These are phyloP conservation scores for Tremella fuciformis DNA, from an alignment of 768 basidiomycete species.

Conservation along the genomic window DNA sequence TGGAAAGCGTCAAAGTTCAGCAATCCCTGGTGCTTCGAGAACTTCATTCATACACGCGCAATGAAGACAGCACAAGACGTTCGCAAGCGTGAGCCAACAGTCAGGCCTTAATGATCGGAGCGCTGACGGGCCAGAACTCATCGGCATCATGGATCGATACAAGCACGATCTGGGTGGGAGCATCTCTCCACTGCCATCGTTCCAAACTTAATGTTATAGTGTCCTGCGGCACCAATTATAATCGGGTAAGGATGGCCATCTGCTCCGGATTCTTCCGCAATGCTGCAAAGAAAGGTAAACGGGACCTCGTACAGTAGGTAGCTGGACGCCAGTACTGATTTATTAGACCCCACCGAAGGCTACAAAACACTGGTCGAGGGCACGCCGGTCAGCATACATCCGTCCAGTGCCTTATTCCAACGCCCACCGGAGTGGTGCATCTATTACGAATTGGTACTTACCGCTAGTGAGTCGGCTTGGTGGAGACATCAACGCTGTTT, in stretches of 20 bases:
- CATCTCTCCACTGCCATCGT: not conserved
- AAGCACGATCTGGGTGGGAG: constrained; percentile 76
- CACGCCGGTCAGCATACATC: constrained; percentile 98
- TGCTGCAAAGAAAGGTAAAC: constrained; percentile 86
- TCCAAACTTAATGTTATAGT: constrained; percentile 14
- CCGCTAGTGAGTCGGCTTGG: constrained; percentile 76
- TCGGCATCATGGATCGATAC: constrained; percentile 99
- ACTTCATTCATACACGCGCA: constrained; percentile 95
- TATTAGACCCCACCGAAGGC: constrained; percentile 67
- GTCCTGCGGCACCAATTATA: constrained; percentile 80
- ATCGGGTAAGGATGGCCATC: constrained; percentile 87
- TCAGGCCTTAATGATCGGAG: not conserved
- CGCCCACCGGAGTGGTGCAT: constrained; percentile 72
- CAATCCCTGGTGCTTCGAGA: constrained; percentile 99
- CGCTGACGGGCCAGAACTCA: constrained; percentile 57
- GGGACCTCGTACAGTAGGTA: constrained; percentile 57
- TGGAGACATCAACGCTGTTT: constrained; percentile 54
- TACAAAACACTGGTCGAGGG: constrained; percentile 64
- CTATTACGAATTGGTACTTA: constrained; percentile 89
- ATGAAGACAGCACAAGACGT: constrained; percentile 98
- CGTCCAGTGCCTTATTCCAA: constrained; percentile 88
- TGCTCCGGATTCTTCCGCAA: constrained; percentile 97
- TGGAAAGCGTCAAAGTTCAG: constrained; percentile 97
- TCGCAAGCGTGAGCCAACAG: constrained; percentile 62
- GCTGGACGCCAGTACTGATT: constrained; percentile 10